phyloP scores from a whole-genome alignment of 2,329 filamentous ascomycete species.

The Ophiocordyceps camponoti-floridani region DNA sequence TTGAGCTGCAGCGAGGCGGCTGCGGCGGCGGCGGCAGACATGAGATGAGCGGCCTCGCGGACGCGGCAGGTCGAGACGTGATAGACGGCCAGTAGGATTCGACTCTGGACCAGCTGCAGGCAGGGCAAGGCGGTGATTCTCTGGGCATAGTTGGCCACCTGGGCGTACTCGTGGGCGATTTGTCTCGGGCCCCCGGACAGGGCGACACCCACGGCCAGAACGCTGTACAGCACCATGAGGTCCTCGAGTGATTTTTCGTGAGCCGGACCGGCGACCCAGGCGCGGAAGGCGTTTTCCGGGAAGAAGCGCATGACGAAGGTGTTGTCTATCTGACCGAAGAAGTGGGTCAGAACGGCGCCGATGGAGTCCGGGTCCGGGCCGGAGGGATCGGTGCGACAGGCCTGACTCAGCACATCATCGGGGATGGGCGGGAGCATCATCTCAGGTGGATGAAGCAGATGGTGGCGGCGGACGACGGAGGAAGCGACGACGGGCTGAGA shows the following conservation, averaged over 20 bases:
- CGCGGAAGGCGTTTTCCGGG: slow-evolving; percentile 19
- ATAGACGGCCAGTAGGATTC: slow-evolving; percentile 49
- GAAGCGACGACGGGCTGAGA: slow-evolving; percentile 8
- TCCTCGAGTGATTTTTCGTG: slow-evolving; percentile 22
- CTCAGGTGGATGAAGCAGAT: slow-evolving; percentile 10
- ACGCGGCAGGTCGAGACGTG: slow-evolving; percentile 43
- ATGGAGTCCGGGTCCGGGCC: slow-evolving; percentile 23
- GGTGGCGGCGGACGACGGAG: slow-evolving; percentile 14
- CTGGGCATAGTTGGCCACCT: slow-evolving; percentile 39
- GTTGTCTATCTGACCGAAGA: slow-evolving; percentile 23
- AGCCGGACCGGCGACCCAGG: slow-evolving; percentile 17
- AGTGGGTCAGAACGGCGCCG: slow-evolving; percentile 19
- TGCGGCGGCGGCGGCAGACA: slow-evolving; percentile 41
- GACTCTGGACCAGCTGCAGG: slow-evolving; percentile 48
- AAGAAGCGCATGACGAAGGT: slow-evolving; percentile 23
- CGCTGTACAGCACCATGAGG: slow-evolving; percentile 27
- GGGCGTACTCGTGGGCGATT: slow-evolving; percentile 21
- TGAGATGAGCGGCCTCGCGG: slow-evolving; percentile 43
- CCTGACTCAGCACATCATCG: slow-evolving; percentile 27
- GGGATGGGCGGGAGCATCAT: slow-evolving; percentile 25
- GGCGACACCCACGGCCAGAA: slow-evolving; percentile 20
- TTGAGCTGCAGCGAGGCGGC: slow-evolving; percentile 44
- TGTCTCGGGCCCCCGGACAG: slow-evolving; percentile 18
- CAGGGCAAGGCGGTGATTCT: slow-evolving; percentile 10
- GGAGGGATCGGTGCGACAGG: slow-evolving; percentile 33